Base-by-base conservation (phyloP, 306 rosid species). In the Prunus campanulata region DNA sequence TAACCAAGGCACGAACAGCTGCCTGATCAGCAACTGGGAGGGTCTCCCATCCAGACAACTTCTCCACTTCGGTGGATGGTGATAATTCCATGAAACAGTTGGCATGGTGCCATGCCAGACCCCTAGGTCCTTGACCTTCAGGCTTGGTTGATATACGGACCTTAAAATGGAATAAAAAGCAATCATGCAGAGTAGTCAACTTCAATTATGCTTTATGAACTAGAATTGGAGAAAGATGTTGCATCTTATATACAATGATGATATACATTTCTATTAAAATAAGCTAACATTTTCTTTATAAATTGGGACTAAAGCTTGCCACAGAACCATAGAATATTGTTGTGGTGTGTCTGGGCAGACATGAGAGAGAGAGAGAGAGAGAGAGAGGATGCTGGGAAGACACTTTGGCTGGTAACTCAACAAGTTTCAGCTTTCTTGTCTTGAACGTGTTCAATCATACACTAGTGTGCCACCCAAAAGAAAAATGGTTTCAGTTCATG, bases 81-180 rank as follows among this genome's bases (percentile, higher is more conserved):
- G 88, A 92, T 47, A 62, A 70, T 76, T 88, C 96, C 84, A 95
- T 8, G 79, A 86, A 87, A 81, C 99, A 95, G 60, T 85, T 95
- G 72, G 92, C 97, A 85, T 95, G 99, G 85, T 92, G 87, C 99
- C 99, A 95, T 72, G 87, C 80, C 87, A 92, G 80, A 46, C 96
- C 77, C 83, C 74, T 95, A 71, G 99, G 74, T 81, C 97, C 97
- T 79, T 88, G 85, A 80, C 91, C 97, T 32, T 89, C 89, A 66
- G 91, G 93, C 77, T 90, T 91, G 49, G 86, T 64, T 27, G 97
- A 95, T 84, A 95, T 77, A 46, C 99, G 99, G 78, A 89, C 88
- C 99, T 94, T 75, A 66, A 62, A 80, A 68, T 39, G 49, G 48
- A 70, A 78, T 69, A 72, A 29, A 20, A 78, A 69, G 15, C 67